Evolutionary conservation across 352 stramenopile species (phyloP).

Genomic region (Elongisporangium anandrum): DNA sequence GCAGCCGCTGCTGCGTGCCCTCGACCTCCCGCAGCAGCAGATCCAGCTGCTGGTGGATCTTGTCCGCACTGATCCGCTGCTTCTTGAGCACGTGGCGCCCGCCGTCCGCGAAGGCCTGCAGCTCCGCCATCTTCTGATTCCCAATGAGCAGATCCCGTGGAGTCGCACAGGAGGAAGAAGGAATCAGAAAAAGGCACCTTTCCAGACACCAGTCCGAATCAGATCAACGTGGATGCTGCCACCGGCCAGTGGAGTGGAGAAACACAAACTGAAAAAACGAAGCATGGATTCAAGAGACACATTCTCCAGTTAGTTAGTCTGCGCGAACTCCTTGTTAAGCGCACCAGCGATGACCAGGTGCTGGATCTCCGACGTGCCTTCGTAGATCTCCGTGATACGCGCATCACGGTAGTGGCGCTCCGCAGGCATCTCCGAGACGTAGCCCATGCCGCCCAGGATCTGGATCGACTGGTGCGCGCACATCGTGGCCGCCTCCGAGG

Average conservation of each 20-base stretch:
- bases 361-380: slow-evolving; percentile 97
- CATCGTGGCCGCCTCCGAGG: slow-evolving; percentile 94
- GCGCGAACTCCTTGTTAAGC: slow-evolving; percentile 96
- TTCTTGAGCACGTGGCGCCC: slow-evolving; percentile 65
- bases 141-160: neutral
- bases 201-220: neutral
- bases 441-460: slow-evolving; percentile 94
- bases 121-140: neutral
- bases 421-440: slow-evolving; percentile 96
- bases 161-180: neutral
- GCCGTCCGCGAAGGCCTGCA: slow-evolving; percentile 63
- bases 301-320: slow-evolving; percentile 31
- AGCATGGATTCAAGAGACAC: no score
- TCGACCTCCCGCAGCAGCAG: slow-evolving; percentile 58
- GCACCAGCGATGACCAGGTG: slow-evolving; percentile 94
- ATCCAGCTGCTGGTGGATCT: slow-evolving; percentile 63
- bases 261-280: neutral
- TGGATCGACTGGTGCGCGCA: slow-evolving; percentile 96
- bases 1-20: slow-evolving; percentile 48
- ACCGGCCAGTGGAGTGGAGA: neutral
- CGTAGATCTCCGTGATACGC: slow-evolving; percentile 97
- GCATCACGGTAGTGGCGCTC: slow-evolving; percentile 97
- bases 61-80: slow-evolving; percentile 49
- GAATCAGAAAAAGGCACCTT: neutral
- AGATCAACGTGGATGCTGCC: neutral